Percentiles rank a stretch among this genome's conserved stretches.
Evolutionary conservation across 164 flowering plant species (phyloP).

Genomic region (Magnolia officinalis): DNA sequence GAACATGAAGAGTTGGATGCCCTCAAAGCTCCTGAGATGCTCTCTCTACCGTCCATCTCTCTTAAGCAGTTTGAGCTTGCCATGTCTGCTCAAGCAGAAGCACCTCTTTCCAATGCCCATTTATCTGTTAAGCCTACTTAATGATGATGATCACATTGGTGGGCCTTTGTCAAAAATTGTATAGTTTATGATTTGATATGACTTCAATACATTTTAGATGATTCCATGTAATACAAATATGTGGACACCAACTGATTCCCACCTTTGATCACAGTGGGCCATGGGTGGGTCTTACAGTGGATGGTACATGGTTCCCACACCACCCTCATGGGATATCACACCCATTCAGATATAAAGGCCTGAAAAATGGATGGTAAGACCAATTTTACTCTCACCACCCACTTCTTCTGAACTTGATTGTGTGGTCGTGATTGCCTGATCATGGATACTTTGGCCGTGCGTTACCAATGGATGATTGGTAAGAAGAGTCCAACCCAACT

Average conservation of each 20-base stretch:
- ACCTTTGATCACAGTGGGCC: too few species aligned
- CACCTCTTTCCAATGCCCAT: slow-evolving; percentile 1
- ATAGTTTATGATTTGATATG: neutral
- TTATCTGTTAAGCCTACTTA: slow-evolving; percentile 2
- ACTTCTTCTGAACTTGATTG: too few species aligned
- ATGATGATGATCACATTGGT: neutral
- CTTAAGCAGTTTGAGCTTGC: slow-evolving; percentile 17
- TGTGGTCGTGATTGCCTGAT: too few species aligned
- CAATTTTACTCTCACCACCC: too few species aligned
- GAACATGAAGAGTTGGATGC: slow-evolving; percentile 14
- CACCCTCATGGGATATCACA: too few species aligned
- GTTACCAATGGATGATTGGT: too few species aligned
- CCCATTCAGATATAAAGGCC: too few species aligned
- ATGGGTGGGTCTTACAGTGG: neutral
- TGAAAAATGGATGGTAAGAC: too few species aligned
- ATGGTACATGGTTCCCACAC: neutral
- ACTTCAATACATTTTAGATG: slow-evolving; percentile 5
- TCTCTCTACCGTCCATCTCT: slow-evolving; percentile 13
- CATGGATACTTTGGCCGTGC: too few species aligned
- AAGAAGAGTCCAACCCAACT: too few species aligned
- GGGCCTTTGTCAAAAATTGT: neutral
- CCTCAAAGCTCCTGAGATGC: slow-evolving; percentile 12
- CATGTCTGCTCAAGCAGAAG: slow-evolving; percentile 16
- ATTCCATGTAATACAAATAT: neutral
- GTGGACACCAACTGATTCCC: neutral